Evolutionary conservation across 768 basidiomycete genomes (phyloP).

Genomic region (Russula vinacea): DNA sequence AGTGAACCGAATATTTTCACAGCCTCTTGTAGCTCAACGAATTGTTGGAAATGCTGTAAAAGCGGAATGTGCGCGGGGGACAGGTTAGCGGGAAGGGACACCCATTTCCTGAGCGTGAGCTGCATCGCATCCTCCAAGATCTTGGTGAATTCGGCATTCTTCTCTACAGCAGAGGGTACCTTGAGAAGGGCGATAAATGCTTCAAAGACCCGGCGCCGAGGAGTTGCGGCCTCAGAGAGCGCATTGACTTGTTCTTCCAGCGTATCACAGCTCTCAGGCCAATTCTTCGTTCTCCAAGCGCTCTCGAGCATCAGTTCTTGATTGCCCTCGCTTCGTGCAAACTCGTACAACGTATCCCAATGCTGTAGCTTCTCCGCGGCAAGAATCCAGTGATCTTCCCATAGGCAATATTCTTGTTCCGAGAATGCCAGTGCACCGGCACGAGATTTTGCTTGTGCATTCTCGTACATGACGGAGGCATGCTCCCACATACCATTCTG

Average conservation of each 20-base stretch:
- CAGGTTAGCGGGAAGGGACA: constrained; percentile 77
- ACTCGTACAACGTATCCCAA: constrained; percentile 93
- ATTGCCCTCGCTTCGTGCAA: constrained; percentile 85
- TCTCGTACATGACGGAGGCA: constrained; percentile 83
- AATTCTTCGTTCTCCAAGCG: constrained; percentile 92
- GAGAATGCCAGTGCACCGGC: constrained; percentile 82
- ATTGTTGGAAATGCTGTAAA: constrained; percentile 97
- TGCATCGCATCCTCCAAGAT: constrained; percentile 96
- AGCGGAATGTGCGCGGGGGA: constrained; percentile 93
- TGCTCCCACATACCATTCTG: constrained; percentile 98
- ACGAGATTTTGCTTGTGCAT: constrained; percentile 81
- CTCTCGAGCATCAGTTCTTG: constrained; percentile 91
- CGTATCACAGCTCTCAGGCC: constrained; percentile 73
- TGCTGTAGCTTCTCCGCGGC: constrained; percentile 95
- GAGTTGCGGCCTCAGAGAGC: constrained; percentile 84
- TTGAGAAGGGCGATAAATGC: constrained; percentile 89
- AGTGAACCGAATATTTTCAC: constrained; percentile 91
- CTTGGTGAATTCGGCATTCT: constrained; percentile 83
- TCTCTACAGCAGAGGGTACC: constrained; percentile 73
- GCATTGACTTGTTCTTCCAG: constrained; percentile 79
- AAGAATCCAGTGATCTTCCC: constrained; percentile 99
- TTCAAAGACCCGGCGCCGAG: constrained; percentile 96
- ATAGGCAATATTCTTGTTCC: constrained; percentile 93
- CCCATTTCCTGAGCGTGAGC: constrained; percentile 93
- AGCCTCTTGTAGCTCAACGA: constrained; percentile 95